Evolutionary conservation across 169 alveolate species (phyloP).

Genomic region (Blepharisma undulans): DNA sequence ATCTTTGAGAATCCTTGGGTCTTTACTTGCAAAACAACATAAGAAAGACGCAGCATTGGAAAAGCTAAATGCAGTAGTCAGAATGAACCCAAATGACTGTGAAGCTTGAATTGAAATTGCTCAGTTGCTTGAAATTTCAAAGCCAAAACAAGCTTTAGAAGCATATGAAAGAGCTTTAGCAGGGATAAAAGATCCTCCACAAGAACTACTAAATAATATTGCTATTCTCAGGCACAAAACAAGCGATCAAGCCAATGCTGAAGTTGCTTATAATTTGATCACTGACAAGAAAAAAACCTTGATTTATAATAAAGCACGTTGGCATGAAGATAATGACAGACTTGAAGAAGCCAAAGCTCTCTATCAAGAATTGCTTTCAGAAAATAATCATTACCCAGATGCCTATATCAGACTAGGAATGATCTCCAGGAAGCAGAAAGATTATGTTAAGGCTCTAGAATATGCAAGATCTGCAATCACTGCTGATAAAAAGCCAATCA

Average conservation of each 20-base stretch:
- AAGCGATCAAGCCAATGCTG: constrained; percentile 21
- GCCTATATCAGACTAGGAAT: constrained; percentile 38
- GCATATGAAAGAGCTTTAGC: constrained; percentile 38
- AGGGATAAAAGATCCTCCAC: constrained; percentile 12
- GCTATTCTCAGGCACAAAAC: constrained; percentile 38
- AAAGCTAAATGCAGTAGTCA: constrained; percentile 9
- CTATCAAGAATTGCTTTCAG: constrained; percentile 15
- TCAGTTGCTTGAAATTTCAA: constrained; percentile 34
- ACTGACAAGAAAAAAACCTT: constrained; percentile 20
- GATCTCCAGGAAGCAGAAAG: neutral
- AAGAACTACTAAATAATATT: constrained; percentile 41
- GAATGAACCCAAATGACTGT: constrained; percentile 25
- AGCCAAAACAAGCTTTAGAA: constrained; percentile 42
- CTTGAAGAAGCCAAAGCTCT: constrained; percentile 30
- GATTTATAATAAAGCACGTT: constrained; percentile 30
- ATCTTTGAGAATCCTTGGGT: constrained; percentile 20
- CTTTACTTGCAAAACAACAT: constrained; percentile 12
- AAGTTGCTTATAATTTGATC: neutral
- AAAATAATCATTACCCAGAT: constrained; percentile 3
- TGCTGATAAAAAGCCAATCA: constrained; percentile 18
- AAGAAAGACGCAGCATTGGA: constrained; percentile 30
- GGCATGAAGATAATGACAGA: constrained; percentile 42
- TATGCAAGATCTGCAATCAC: constrained; percentile 25
- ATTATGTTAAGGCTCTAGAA: constrained; percentile 32
- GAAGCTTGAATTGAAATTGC: constrained; percentile 43